Evolutionary conservation across 257 asterid species (phyloP), one percentile per base, ranked within the genome.

Genomic region (Anisodus acutangulus): DNA sequence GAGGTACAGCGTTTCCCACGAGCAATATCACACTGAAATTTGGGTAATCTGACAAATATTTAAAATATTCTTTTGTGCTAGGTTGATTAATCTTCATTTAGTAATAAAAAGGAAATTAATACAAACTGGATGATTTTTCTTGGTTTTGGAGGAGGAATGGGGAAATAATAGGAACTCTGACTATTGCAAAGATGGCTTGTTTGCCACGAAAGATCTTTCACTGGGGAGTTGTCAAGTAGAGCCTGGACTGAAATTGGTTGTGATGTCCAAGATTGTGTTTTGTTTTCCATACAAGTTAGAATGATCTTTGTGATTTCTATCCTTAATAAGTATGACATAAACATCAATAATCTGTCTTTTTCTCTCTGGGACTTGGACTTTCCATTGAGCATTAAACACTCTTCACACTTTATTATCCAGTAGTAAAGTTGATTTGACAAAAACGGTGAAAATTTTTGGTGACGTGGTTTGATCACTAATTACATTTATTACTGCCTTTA

Each of bases 251-350:
- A 8, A 68, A 37, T 39, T 39, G 53, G 13, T 39, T 66, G 53
- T 68, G 51, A 37, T 68, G 78, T 68, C 37, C 51, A 68, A 68
- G 78, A 15, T 15, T 68, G 22, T 15, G 78, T 15, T 68, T 68
- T 68, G 53, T 68, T 68, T 68, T 1, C 35, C 35, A 31, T 31
- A 31, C 26, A 8, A 1, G 22, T 39, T 69, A 69, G 53, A 69
- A 69, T 69, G 53, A 69, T 15, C 26, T 69, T 39, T 39, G 53
- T 69, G 78, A 69, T 39, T 39, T 69, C 19, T 15, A 16, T 39
- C 53, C 3, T 68, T 1, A 15, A 15, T 3, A 68, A 37, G 22
- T 13, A 41, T 37, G 17, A 13, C 49, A 35, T 17, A 67, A 67
- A 37, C 51, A 37, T 37, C 2, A 67, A 15, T 22, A 6, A 37